These are phyloP conservation scores for Theobroma cacao DNA, from an alignment of 345 rosid species.

Conservation along the genomic window DNA sequence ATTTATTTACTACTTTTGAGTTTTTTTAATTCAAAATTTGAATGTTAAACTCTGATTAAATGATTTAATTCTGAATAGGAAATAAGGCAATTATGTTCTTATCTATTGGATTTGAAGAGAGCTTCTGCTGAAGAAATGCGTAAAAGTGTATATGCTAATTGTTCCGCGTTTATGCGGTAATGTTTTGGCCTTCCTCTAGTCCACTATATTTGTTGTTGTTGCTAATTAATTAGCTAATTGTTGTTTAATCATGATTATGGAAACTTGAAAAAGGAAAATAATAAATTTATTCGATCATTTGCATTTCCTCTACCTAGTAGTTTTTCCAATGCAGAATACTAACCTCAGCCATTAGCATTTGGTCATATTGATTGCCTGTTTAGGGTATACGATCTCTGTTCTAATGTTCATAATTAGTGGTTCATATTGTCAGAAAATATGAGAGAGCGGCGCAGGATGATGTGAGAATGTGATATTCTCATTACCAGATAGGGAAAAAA, in stretches of 20 bases:
- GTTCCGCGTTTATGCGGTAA: conserved; percentile 93
- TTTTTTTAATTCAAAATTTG: not conserved
- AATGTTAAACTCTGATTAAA: not conserved
- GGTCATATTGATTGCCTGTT: not conserved
- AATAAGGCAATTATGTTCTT: conserved; percentile 72
- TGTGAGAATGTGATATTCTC: too few species aligned
- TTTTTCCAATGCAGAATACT: not conserved
- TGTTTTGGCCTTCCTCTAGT: conserved; percentile 7
- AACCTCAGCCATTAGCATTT: not conserved
- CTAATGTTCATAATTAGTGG: too few species aligned
- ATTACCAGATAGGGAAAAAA: too few species aligned
- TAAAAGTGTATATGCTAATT: conserved; percentile 94
- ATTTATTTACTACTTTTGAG: not conserved
- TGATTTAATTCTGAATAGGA: conserved; percentile 46
- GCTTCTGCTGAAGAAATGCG: conserved; percentile 99
- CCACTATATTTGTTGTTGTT: not conserved
- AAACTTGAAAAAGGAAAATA: too few species aligned
- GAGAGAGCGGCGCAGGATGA: too few species aligned
- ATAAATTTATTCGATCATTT: not conserved
- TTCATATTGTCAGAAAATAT: too few species aligned
- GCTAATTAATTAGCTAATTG: not conserved
- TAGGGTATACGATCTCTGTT: too few species aligned
- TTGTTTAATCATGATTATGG: not conserved
- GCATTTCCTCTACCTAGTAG: not conserved
- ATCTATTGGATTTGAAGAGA: conserved; percentile 90